Conservation (phyloP, 2,329 filamentous ascomycete genomes). For the Xylaria sp. region DNA sequence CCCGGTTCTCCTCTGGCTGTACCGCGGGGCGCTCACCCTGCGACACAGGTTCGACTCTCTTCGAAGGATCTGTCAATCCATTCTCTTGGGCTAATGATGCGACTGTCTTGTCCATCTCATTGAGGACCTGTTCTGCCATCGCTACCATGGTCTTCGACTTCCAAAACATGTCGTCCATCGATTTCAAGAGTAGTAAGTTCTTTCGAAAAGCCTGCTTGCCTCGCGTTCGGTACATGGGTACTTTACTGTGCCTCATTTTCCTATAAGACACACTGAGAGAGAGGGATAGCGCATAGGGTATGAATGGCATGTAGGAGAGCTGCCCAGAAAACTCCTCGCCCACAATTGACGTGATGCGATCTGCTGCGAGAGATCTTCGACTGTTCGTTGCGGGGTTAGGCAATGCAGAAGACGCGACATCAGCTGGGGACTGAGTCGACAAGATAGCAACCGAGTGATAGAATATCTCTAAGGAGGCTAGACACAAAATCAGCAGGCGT, state of each 20-base stretch:
- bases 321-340: conserved; percentile 62
- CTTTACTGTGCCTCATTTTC: conserved; percentile 70
- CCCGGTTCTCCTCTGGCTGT: conserved; percentile 23
- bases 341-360: conserved; percentile 67
- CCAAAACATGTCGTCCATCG: conserved; percentile 68
- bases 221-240: conserved; percentile 68
- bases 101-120: conserved; percentile 66
- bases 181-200: conserved; percentile 64
- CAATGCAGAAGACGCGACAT: conserved; percentile 54
- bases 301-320: conserved; percentile 62
- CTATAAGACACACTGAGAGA: conserved; percentile 71
- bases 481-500: conserved; percentile 38
- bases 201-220: conserved; percentile 65
- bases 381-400: conserved; percentile 64
- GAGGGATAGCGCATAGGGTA: conserved; percentile 71
- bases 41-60: conserved; percentile 36
- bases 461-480: conserved; percentile 70
- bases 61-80: conserved; percentile 40
- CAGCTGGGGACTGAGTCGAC: conserved; percentile 64
- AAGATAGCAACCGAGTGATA: conserved; percentile 73
- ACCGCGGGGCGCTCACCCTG: conserved; percentile 34
- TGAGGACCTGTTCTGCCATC: conserved; percentile 65
- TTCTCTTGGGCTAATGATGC: conserved; percentile 56
- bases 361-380: conserved; percentile 66
- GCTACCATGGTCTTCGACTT: conserved; percentile 65